Evolutionary conservation across 306 rosid genomes (phyloP), one percentile per base, ranked within the genome.

Genomic region (Acacia crassicarpa): DNA sequence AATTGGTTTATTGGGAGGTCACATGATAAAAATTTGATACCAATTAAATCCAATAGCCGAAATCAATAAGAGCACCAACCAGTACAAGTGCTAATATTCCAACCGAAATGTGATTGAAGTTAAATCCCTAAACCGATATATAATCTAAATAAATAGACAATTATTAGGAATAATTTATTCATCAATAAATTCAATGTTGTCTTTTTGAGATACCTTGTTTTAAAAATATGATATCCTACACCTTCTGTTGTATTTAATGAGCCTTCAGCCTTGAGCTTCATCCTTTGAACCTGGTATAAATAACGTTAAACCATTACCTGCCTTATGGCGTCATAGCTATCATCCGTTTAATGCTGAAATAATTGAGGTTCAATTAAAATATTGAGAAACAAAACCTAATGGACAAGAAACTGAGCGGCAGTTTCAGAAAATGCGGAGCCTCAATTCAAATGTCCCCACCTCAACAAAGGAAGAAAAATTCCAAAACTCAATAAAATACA

Each of bases 401-500:
- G 78, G 65, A 45, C 66, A 58, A 13, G 12, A 53, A 51, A 67
- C 19, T 45, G 9, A 80, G 82, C 43, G 32, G 73, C 67, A 38
- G 65, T 54, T 83, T 83, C 41, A 68, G 81, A 88, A 83, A 90
- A 66, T 79, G 85, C 51, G 89, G 86, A 78, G 85, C 89, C 58
- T 22, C 85, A 85, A 82, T 65, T 22, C 85, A 85, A 82, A 59
- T 72, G 87, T 72, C 88, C 79, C 75, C 87, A 71, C 84, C 77
- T 78, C 67, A 51, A 44, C 71, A 82, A 80, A 43, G 75, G 66
- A 53, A 82, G 83, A 89, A 89, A 81, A 76, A 63, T 76, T 84
- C 88, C 87, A 88, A 83, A 86, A 22, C 77, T 75, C 63, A 41
- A 86, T 53, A 78, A 89, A 85, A 85, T 77, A 87, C 69, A 82